Evolutionary conservation across 768 basidiomycete genomes (phyloP).

Genomic region (Polyporus arcularius): DNA sequence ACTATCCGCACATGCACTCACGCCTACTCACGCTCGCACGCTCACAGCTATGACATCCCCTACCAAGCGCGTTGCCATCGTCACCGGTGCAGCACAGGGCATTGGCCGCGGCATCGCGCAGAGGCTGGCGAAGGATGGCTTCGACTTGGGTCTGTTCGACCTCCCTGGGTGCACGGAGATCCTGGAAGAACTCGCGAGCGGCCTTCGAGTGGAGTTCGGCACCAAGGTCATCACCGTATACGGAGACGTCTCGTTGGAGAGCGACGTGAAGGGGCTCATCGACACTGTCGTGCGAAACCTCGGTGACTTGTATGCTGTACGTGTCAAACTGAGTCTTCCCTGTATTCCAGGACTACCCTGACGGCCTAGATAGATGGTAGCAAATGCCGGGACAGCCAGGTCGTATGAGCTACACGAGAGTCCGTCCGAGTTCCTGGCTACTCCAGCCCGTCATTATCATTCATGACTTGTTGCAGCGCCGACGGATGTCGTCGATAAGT

Average conservation of each 20-base stretch:
- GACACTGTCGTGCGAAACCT: conserved; percentile 30
- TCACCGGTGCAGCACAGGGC: conserved; percentile 34
- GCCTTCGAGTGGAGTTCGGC: conserved; percentile 17
- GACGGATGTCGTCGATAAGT: conserved; percentile 35
- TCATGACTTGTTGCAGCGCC: conserved; percentile 10
- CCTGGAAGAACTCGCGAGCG: conserved; percentile 19
- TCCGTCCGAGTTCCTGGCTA: not conserved
- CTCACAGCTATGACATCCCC: not conserved
- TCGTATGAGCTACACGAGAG: conserved; percentile 18
- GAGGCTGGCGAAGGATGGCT: conserved; percentile 27
- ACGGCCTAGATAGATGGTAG: conserved; percentile 26
- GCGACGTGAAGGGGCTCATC: conserved; percentile 44
- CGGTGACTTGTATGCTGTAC: conserved; percentile 50
- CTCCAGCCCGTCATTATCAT: no score
- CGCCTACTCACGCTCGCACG: not conserved
- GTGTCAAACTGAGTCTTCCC: conserved; percentile 16
- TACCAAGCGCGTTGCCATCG: conserved; percentile 25
- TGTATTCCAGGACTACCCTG: not conserved
- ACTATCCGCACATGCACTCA: not conserved
- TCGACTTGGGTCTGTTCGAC: conserved; percentile 26
- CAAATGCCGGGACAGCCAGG: conserved; percentile 29
- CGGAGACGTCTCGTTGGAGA: conserved; percentile 44
- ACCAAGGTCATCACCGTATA: conserved; percentile 28
- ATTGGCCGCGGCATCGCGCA: conserved; percentile 32
- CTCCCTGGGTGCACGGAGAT: conserved; percentile 14